Evolutionary conservation across 2,329 filamentous ascomycete species (phyloP).

Genomic region (Colletotrichum noveboracense): DNA sequence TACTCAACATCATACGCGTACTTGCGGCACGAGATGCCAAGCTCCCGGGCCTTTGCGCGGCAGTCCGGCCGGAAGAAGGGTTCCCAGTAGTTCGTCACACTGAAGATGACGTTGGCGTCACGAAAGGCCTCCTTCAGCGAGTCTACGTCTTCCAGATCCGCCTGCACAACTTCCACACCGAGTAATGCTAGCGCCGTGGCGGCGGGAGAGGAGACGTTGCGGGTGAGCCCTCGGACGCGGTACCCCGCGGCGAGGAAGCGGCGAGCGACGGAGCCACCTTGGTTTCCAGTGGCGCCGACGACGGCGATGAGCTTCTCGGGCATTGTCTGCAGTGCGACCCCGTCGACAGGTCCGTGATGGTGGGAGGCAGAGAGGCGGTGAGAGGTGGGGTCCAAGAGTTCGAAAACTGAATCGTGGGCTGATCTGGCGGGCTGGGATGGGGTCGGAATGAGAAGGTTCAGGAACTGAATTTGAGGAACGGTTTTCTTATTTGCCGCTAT

Average conservation of each 20-base stretch:
- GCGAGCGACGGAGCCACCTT: conserved; percentile 58
- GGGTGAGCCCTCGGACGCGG: conserved; percentile 52
- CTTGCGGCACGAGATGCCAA: conserved; percentile 44
- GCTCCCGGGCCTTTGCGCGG: conserved; percentile 39
- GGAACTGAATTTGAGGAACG: background rate
- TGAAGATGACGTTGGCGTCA: conserved; percentile 57
- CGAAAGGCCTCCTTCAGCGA: conserved; percentile 45
- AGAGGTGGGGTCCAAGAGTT: background rate
- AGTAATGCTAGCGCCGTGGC: conserved; percentile 42
- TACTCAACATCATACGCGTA: conserved; percentile 55
- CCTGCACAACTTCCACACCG: conserved; percentile 41
- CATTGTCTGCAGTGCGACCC: background rate
- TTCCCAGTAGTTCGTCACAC: conserved; percentile 62
- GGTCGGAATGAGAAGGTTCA: background rate
- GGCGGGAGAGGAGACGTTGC: conserved; percentile 44
- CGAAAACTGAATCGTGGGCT: background rate
- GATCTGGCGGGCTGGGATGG: background rate
- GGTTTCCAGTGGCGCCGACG: conserved; percentile 53
- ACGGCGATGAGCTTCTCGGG: conserved; percentile 43
- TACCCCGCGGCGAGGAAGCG: conserved; percentile 47
- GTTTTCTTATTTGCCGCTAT: background rate
- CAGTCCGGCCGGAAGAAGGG: conserved; percentile 51
- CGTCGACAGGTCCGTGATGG: background rate
- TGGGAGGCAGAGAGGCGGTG: background rate
- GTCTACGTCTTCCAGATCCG: conserved; percentile 45